Evolutionary conservation across 768 basidiomycete species (phyloP), one percentile per base, ranked within the genome.

Genomic region (Suillus decipiens): DNA sequence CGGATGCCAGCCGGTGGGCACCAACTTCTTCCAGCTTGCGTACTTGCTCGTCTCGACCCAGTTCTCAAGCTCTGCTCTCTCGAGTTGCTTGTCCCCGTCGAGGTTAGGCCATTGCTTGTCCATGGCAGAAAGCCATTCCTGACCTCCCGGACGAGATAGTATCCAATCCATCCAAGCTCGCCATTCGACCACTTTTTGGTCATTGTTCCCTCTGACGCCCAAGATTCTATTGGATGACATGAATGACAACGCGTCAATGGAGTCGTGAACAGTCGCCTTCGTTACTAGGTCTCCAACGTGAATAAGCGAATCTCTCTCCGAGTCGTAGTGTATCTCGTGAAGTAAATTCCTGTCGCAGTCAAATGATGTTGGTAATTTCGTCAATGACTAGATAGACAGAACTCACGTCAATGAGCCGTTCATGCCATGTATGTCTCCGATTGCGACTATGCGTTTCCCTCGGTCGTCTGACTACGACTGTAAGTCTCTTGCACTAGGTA

Each of bases 191-290:
- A 95, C 86, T 66, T 83, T 84, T 75, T 98, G 94, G 77, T 99
- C 96, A 71, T 98, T 93, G 73, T 99, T 99, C 0, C 96, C 96
- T 42, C 96, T 86, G 3, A 97, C 93, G 19, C 94, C 95, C 22
- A 82, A 82, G 45, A 93, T 80, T 59, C 85, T 84, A 68, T 89
- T 72, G 12, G 77, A 69, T 2, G 86, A 76, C 81, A 97, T 82
- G 74, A 84, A 92, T 10, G 79, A 73, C 9, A 96, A 76, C n/a
- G 90, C 80, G 8, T 83, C 78, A 62, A 89, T 73, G 1, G 91
- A 89, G 19, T 83, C 82, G 39, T 81, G 66, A 60, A 83, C 81
- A 0, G 81, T 74, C 7, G 88, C 90, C 74, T 90, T 96, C 22
- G 90, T 79, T n/a, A 92, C 69, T 14, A 96, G 79, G 73, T 99